These are phyloP conservation scores for Candida pseudoviswanathii DNA, from an alignment of 1,139 yeast species.

Conservation along the genomic window DNA sequence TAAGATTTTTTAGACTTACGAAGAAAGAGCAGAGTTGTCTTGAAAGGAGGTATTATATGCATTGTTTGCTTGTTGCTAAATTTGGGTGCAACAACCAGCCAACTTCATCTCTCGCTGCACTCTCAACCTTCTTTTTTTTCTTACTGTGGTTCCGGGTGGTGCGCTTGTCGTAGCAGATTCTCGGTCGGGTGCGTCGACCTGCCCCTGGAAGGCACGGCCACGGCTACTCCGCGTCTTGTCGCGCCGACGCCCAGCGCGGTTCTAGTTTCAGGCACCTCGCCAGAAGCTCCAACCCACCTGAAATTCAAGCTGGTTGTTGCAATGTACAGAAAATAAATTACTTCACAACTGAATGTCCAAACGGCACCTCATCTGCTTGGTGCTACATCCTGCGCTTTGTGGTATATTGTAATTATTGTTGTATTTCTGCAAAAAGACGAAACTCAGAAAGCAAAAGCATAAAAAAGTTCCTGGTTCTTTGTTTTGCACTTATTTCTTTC, in stretches of 20 bases:
- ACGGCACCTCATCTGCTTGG: no score
- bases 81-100: constrained; percentile 10
- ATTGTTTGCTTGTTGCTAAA: background rate
- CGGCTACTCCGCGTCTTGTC: background rate
- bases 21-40: no score
- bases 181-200: background rate
- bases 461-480: background rate
- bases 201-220: background rate
- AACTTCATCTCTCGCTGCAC: background rate
- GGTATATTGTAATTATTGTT: background rate
- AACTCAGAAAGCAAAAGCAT: background rate
- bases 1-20: no score
- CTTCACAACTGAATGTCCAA: background rate
- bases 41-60: background rate
- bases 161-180: background rate
- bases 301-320: constrained; percentile 2
- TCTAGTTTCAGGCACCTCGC: background rate
- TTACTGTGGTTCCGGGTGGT: background rate
- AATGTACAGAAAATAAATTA: background rate
- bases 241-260: background rate
- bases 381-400: no score
- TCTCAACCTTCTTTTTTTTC: background rate
- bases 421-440: background rate
- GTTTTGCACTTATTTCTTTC: background rate
- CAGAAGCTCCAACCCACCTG: background rate